Percentiles rank a stretch among this genome's conserved stretches.
phyloP scores from a whole-genome alignment of 306 rosid genomes.

The cucumber (Cucumis sativus) region Cucumber_9930_V3 NC_026657.2:28462001-28462500 shows the following conservation, averaged over 20 bases:
- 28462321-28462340: constrained; percentile 55
- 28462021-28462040: too few species aligned
- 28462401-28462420: constrained; percentile 39
- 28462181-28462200: too few species aligned
- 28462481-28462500: neutral
- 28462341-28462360: constrained; percentile 53
- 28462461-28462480: constrained; percentile 9
- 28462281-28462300: constrained; percentile 51
- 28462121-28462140: too few species aligned
- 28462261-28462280: constrained; percentile 19
- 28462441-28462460: constrained; percentile 99
- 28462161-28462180: too few species aligned
- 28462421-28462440: constrained; percentile 63
- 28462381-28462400: constrained; percentile 67
- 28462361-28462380: constrained; percentile 66
- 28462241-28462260: neutral
- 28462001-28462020: too few species aligned
- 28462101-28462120: too few species aligned
- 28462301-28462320: constrained; percentile 49
- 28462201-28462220: neutral
- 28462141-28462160: too few species aligned
- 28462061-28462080: too few species aligned
- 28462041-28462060: too few species aligned
- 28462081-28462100: too few species aligned
- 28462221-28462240: neutral